A percentile compares a stretch with the other conserved stretches of the same genome.
These are phyloP conservation scores for Bacterosira constricta DNA, from an alignment of 108 stramenopile genomes.

Conservation along the genomic window DNA sequence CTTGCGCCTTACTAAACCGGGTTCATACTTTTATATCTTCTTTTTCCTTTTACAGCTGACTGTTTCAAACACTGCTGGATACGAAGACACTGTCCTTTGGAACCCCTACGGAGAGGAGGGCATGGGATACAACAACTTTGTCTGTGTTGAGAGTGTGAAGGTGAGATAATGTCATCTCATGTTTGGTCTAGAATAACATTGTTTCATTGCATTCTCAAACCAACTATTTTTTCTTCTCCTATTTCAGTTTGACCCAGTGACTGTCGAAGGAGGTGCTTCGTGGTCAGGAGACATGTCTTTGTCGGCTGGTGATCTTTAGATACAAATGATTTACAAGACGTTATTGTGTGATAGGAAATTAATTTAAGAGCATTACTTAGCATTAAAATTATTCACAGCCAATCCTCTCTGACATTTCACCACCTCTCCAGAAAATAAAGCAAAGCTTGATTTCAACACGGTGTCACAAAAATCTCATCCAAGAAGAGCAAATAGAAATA, in stretches of 20 bases:
- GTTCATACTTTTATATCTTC: constrained; percentile 2
- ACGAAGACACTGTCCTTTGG: constrained; percentile 95
- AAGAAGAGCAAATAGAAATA: too few species aligned
- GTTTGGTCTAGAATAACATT: too few species aligned
- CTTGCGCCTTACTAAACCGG: background rate
- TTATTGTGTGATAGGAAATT: too few species aligned
- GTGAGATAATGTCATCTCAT: constrained; percentile 35
- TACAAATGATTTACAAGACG: background rate
- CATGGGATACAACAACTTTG: constrained; percentile 96
- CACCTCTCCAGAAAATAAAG: too few species aligned
- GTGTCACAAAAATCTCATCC: too few species aligned
- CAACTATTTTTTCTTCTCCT: background rate
- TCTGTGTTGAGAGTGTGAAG: constrained; percentile 94
- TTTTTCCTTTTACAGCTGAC: constrained; percentile 50
- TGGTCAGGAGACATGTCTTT: constrained; percentile 86
- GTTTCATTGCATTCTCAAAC: background rate
- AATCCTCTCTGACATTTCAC: too few species aligned
- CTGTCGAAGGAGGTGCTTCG: constrained; percentile 69
- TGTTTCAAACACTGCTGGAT: constrained; percentile 87
- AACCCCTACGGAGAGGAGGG: constrained; percentile 93
- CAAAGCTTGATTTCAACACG: too few species aligned
- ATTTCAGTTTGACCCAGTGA: constrained; percentile 79
- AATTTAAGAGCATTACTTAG: too few species aligned
- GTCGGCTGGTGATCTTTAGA: constrained; percentile 60
- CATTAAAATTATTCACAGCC: too few species aligned